Evolutionary conservation across 306 rosid species (phyloP).

Genomic region (Cicer bijugum): DNA sequence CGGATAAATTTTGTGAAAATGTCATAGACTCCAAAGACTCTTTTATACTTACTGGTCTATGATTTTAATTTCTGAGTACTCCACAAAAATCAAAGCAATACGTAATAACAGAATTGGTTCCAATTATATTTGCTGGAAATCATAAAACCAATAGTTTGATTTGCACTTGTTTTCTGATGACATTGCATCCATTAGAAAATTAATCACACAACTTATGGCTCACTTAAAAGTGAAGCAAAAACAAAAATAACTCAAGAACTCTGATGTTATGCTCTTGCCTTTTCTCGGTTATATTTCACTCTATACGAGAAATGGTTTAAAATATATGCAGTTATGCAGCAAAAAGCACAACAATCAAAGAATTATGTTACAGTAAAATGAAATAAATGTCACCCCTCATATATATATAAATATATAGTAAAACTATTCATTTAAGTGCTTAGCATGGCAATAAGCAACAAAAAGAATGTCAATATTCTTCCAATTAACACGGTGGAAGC

Average conservation of each 20-base stretch:
- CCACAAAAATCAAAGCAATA: no score
- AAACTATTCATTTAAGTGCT: slow-evolving; percentile 37
- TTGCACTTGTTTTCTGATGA: slow-evolving; percentile 5
- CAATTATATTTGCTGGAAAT: no score
- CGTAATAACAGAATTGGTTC: no score
- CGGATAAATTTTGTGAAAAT: neutral
- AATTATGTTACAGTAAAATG: slow-evolving; percentile 38
- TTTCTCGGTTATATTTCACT: slow-evolving; percentile 27
- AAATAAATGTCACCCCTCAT: slow-evolving; percentile 38
- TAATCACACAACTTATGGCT: neutral
- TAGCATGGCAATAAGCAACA: slow-evolving; percentile 52
- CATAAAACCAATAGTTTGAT: no score
- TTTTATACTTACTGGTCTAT: no score
- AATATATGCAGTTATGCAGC: neutral
- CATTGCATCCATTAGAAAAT: neutral
- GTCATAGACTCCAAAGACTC: no score
- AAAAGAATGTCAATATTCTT: slow-evolving; percentile 50
- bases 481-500: slow-evolving; percentile 51
- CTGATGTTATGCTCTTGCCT: neutral
- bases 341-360: slow-evolving; percentile 22
- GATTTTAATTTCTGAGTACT: no score
- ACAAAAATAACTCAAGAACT: neutral
- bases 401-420: neutral
- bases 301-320: slow-evolving; percentile 20
- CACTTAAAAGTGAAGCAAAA: neutral